Evolutionary conservation across 768 basidiomycete genomes (phyloP), one percentile per base, ranked within the genome.

Genomic region (Chalciporus sphaerocephalus): DNA sequence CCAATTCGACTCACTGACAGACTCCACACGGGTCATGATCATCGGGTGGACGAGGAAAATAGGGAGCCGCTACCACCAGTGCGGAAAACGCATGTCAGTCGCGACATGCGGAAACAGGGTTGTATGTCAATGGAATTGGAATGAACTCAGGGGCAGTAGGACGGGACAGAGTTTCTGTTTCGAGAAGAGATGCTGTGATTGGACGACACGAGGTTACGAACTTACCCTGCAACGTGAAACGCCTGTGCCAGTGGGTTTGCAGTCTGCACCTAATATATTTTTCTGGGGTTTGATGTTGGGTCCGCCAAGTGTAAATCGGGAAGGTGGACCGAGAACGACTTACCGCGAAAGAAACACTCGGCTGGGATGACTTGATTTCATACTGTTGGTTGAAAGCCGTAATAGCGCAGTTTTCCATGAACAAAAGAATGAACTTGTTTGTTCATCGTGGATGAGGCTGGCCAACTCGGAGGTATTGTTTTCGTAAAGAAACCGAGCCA

Each of bases 31-130:
- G n/a, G n/a, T n/a, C n/a, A n/a, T n/a, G n/a, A n/a, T n/a, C n/a
- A n/a, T n/a, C n/a, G n/a, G n/a, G n/a, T n/a, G n/a, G n/a, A n/a
- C n/a, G n/a, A n/a, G n/a, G 20, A 32, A 38, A 36, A 15, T 27
- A 21, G 38, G 42, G 30, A 48, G 44, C 18, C 49, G 7, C 40
- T 50, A 38, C 25, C 34, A 42, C 34, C 35, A 28, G 46, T 48
- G 18, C 46, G 58, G 56, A 52, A 37, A 37, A 50, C 43, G 56
- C 58, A 44, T 53, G 56, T 28, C 49, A 36, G 20, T 18, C 8
- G 2, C 28, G 44, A 46, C 59, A 60, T 34, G 58, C 56, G 51
- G 56, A 45, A 53, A 49, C 50, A 55, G 59, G 51, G 48, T 46
- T 46, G 56, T 39, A 46, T 50, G 27, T 25, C 44, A 55, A 44